Base-by-base conservation (phyloP, 106 monocot genomes). In the Vanilla planifolia region DNA sequence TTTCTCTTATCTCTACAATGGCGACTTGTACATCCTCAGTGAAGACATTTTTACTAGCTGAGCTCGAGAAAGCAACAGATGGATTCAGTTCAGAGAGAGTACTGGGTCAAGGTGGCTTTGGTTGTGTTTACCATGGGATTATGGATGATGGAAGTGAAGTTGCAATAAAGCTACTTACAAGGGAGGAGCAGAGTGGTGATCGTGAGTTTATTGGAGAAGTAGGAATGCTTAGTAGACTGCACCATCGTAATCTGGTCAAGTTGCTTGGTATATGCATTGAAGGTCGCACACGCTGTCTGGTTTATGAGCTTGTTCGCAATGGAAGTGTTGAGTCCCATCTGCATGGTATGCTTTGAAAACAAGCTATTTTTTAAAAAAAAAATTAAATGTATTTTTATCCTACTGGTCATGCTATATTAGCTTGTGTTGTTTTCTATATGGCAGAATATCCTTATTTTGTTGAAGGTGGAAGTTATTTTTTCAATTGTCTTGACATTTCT, bases 171-270 rank as follows among this genome's bases (percentile, higher is more conserved):
- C 69, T 89, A 52, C 74, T 89, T 34, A 84, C 51, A 26, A 62
- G 48, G 42, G 37, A 61, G 9, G 50, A 60, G 26, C 60, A 69
- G 36, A 50, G 60, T 51, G 33, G 46, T 33, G 60, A 69, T 29
- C 43, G 79, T 48, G 80, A 80, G 39, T 89, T 84, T 25, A 69
- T 89, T 48, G 44, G 83, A 70, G 35, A 84, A 73, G 17, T 91
- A 81, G 81, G 23, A 73, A 98, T 88, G 79, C 88, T 98, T 34
- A 91, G 96, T 67, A 78, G 87, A 56, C 60, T 98, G 43, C 96
- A 98, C 75, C 96, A 98, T 51, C 81, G 90, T 40, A 98, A 98
- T 73, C 84, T 98, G 65, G 88, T 98, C 68, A 98, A 98, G 55
- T 64, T 98, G 69, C 84, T 98, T 67, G 96, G 96, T 43, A 85